Evolutionary conservation across 2,329 filamentous ascomycete species (phyloP), one percentile per base, ranked within the genome.

Genomic region (Dendrostoma leiphaemia): DNA sequence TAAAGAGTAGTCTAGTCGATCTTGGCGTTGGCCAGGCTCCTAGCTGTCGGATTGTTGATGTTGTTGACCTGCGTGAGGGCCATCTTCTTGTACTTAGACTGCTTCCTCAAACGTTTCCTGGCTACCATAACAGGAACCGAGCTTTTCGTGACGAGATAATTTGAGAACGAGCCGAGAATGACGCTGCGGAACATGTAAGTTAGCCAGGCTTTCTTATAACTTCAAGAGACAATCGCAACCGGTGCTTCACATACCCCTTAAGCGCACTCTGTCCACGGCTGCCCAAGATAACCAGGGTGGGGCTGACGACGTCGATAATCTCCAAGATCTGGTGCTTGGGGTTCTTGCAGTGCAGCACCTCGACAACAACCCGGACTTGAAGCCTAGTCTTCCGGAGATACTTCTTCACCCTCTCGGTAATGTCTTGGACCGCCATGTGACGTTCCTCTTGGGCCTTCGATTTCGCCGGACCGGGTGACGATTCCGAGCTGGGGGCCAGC

Each of bases 81-180:
- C 17, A 84, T 80, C 57, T 83, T 83, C 71, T 88, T 89, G 69
- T 88, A 89, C 68, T 93, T 92, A 68, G 84, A 86, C 73, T 95
- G 89, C 71, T 96, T 96, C 46, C 89, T 81, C 40, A 97, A 78
- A 54, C 90, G 88, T 76, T 96, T 97, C 56, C 94, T 81, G 7
- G 94, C 94, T 32, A 97, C 94, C 94, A 99, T 99, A 57, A 99
- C 94, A 0, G 94, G 94, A 15, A 96, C 91, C 2, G 90, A 96
- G 60, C 91, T 96, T 74, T 97, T 97, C 34, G 91, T 96, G 29
- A 99, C 92, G 7, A 99, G 80, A 66, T 99, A 99, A 68, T 97
- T 97, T 57, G 90, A 96, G 71, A 99, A 97, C 0, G 92, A 97
- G 24, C 94, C 94, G 28, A 99, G 81, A 57, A 99, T 86, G 21